These are phyloP conservation scores for Trichophyton rubrum DNA, from an alignment of 2,329 filamentous ascomycete species.

Conservation along the genomic window DNA sequence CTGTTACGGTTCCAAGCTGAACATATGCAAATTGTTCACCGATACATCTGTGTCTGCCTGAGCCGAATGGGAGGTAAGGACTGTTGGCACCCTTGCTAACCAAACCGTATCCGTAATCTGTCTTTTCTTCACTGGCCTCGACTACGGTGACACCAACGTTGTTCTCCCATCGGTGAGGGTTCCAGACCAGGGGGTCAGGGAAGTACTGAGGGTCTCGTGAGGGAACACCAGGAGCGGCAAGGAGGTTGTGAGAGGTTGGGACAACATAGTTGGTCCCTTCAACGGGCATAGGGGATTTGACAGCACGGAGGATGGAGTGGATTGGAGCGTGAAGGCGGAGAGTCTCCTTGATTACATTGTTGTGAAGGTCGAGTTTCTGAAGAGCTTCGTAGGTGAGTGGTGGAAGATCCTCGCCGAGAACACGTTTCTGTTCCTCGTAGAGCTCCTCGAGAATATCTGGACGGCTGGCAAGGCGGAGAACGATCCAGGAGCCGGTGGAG, in stretches of 20 bases:
- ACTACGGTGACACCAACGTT: conserved; percentile 38
- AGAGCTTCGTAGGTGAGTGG: conserved; percentile 66
- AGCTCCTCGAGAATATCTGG: conserved; percentile 73
- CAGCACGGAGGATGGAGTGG: conserved; percentile 86
- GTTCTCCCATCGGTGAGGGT: conserved; percentile 80
- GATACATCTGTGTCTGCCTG: conserved; percentile 85
- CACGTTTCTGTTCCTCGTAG: conserved; percentile 64
- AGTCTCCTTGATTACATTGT: conserved; percentile 80
- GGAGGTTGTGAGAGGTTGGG: conserved; percentile 65
- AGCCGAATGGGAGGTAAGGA: conserved; percentile 88
- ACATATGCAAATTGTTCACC: conserved; percentile 94
- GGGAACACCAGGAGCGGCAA: conserved; percentile 75
- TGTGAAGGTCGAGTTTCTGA: conserved; percentile 65
- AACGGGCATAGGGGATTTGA: conserved; percentile 75
- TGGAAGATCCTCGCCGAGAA: conserved; percentile 62
- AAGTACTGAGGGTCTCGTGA: conserved; percentile 62
- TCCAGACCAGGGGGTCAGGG: conserved; percentile 69
- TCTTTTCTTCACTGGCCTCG: conserved; percentile 53
- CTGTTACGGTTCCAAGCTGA: conserved; percentile 76
- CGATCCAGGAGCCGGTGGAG: conserved; percentile 72
- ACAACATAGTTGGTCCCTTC: conserved; percentile 73
- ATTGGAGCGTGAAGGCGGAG: conserved; percentile 84
- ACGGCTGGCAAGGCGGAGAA: conserved; percentile 64
- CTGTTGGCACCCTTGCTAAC: conserved; percentile 82
- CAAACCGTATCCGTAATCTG: conserved; percentile 88